Conservation (phyloP, 176 grass and related monocot genomes). For the Musa schizocarpa region DNA sequence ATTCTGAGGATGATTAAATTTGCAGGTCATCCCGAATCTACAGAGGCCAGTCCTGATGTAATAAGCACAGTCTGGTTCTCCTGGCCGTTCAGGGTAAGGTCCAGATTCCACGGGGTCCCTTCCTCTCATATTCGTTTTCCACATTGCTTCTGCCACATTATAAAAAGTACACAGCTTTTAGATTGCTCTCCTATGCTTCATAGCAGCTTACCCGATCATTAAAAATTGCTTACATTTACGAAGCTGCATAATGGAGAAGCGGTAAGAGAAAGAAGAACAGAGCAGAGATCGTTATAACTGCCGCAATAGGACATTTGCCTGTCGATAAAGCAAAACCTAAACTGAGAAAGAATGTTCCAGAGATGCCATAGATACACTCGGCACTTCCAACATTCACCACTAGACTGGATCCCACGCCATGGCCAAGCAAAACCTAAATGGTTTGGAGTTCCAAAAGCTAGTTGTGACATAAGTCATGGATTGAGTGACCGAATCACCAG, state of each 20-base stretch:
- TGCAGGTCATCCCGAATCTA: slow-evolving; percentile 89
- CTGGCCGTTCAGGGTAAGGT: slow-evolving; percentile 62
- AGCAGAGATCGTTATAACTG: neutral
- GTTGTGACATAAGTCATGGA: neutral
- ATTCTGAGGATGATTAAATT: slow-evolving; percentile 84
- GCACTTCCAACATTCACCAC: neutral
- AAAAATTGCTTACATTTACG: neutral
- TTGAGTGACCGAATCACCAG: neutral
- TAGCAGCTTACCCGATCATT: neutral
- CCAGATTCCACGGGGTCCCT: slow-evolving; percentile 47
- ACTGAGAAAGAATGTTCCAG: neutral
- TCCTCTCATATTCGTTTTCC: slow-evolving; percentile 51
- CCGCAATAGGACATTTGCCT: neutral
- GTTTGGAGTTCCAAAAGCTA: neutral
- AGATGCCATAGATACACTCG: neutral
- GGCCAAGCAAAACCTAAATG: neutral
- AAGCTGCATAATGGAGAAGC: neutral
- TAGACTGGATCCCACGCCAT: neutral
- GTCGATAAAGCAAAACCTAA: neutral
- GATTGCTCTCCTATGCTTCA: neutral
- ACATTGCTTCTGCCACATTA: slow-evolving; percentile 61
- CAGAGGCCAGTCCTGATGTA: slow-evolving; percentile 83
- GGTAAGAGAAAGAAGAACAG: neutral
- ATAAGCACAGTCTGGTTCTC: slow-evolving; percentile 76
- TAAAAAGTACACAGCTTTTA: neutral